Evolutionary conservation across 345 rosid genomes (phyloP).

Genomic region (Lepidium didymum): DNA sequence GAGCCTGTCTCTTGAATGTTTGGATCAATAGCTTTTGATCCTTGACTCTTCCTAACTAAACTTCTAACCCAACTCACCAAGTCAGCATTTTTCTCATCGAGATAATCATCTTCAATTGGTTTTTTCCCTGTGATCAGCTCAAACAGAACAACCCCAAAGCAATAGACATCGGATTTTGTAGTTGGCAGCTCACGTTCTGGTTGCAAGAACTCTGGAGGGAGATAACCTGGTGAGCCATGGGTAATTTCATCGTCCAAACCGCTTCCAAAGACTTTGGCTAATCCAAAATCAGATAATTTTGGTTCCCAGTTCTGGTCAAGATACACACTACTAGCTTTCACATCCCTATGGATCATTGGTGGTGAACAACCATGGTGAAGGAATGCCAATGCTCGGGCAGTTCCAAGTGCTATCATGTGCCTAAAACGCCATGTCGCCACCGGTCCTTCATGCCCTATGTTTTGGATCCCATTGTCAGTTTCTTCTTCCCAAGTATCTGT

Average conservation of each 20-base stretch:
- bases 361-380: conserved; percentile 97
- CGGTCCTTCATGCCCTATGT: conserved; percentile 52
- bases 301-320: conserved; percentile 79
- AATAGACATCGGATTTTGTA: conserved; percentile 77
- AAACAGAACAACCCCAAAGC: conserved; percentile 80
- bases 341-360: conserved; percentile 75
- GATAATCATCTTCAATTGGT: conserved; percentile 65
- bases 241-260: conserved; percentile 65
- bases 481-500: conserved; percentile 82
- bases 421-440: conserved; percentile 77
- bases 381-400: conserved; percentile 86
- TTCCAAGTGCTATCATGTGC: conserved; percentile 80
- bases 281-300: conserved; percentile 80
- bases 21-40: conserved; percentile 60
- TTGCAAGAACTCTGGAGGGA: conserved; percentile 73
- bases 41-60: conserved; percentile 56
- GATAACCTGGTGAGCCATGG: conserved; percentile 66
- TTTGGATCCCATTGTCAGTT: conserved; percentile 50
- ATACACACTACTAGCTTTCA: conserved; percentile 86
- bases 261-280: conserved; percentile 75
- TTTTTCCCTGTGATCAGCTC: conserved; percentile 81
- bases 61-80: conserved; percentile 77
- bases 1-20: conserved; percentile 61
- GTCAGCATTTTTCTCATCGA: conserved; percentile 44
- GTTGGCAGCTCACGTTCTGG: conserved; percentile 55